A percentile compares a stretch with the other conserved stretches of the same genome.
These are phyloP conservation scores for Yamadazyma sp. DNA, from an alignment of 805 yeast genomes.

Conservation along the genomic window DNA sequence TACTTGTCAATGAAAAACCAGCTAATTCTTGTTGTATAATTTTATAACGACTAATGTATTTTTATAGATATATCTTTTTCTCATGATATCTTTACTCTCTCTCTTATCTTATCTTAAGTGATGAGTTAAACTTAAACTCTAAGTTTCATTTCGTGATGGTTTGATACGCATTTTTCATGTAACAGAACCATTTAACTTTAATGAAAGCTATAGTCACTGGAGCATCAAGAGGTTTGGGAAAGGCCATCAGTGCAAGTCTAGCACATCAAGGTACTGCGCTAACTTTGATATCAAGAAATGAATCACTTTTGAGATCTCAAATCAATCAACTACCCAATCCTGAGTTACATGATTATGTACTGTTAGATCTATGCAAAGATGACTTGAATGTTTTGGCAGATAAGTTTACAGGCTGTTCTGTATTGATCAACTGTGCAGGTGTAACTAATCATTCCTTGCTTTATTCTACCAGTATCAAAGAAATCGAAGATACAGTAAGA, in stretches of 20 bases:
- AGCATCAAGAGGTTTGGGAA: conserved; percentile 39
- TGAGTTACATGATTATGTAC: conserved; percentile 8
- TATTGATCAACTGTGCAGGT: conserved; percentile 68
- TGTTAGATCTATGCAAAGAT: conserved; percentile 12
- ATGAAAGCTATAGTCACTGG: conserved; percentile 38
- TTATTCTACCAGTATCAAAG: conserved; percentile 34
- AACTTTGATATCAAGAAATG: conserved; percentile 34
- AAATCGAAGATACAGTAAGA: conserved; percentile 45
- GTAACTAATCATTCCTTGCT: conserved; percentile 55
- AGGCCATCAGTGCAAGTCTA: conserved; percentile 23
- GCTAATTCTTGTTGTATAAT: conserved; percentile 33
- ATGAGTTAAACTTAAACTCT: no score
- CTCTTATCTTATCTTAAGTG: background rate
- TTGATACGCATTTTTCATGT: no score
- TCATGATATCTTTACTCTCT: no score
- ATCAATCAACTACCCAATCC: conserved; percentile 7
- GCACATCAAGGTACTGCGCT: conserved; percentile 31
- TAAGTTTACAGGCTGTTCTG: conserved; percentile 14
- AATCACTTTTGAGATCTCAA: conserved; percentile 23
- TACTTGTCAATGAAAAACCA: conserved; percentile 40
- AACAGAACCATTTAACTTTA: no score
- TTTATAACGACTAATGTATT: conserved; percentile 12
- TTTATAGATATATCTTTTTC: background rate
- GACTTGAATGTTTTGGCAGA: background rate
- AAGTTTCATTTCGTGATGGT: no score